These are phyloP conservation scores for Erodium texanum DNA, from an alignment of 441 rosid species.

Conservation along the genomic window DNA sequence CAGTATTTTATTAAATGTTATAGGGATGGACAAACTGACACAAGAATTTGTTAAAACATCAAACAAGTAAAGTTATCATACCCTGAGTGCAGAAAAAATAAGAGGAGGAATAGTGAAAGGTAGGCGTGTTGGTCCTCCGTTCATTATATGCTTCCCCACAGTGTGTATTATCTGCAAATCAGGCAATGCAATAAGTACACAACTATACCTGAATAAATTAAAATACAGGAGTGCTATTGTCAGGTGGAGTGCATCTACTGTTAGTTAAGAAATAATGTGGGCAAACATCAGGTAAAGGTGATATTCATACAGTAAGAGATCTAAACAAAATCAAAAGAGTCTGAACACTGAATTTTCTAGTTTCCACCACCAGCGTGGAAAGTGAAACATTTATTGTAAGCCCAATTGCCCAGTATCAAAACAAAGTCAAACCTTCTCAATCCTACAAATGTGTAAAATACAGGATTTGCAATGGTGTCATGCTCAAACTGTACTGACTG, in stretches of 20 bases:
- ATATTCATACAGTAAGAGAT: background rate
- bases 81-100: slow-evolving; percentile 52
- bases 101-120: slow-evolving; percentile 51
- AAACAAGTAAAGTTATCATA: slow-evolving; percentile 18
- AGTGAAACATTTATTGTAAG: background rate
- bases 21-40: background rate
- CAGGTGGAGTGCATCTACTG: background rate
- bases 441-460: background rate
- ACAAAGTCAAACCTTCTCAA: background rate
- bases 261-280: background rate
- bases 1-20: slow-evolving; percentile 1
- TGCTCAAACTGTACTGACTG: slow-evolving; percentile 2
- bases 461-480: background rate
- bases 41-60: background rate
- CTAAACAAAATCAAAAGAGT: background rate
- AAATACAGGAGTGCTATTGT: background rate
- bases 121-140: slow-evolving; percentile 48
- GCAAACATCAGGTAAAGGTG: background rate
- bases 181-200: slow-evolving; percentile 16
- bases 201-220: slow-evolving; percentile 2
- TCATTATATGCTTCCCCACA: slow-evolving; percentile 49
- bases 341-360: background rate
- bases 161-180: slow-evolving; percentile 45
- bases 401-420: background rate
- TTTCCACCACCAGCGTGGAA: background rate